Base-by-base conservation (phyloP, 2,329 filamentous ascomycete genomes). In the Sclerotinia trifoliorum region DNA sequence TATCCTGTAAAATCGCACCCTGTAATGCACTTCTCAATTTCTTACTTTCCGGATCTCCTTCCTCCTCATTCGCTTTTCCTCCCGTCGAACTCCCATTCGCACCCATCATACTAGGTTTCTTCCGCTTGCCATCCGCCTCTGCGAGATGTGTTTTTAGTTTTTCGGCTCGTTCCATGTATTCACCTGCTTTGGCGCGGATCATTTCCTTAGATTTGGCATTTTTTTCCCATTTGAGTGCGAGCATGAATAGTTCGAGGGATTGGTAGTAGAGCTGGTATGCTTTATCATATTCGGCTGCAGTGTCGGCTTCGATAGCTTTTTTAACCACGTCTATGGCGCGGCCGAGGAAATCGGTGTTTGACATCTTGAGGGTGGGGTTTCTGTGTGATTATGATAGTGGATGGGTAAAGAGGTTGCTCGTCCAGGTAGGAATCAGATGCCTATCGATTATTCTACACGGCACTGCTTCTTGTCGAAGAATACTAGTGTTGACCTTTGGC, bases 201-300 rank as follows among this genome's bases (percentile, higher is more conserved):
- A 97, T 96, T 78, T 96, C 93, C 84, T 98, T 98, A 72, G 93
- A 94, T 75, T 94, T 94, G 72, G 91, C 89, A 82, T 97, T 98
- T 86, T 98, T 99, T 83, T 99, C 95, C 94, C 94, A 99, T 84
- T 99, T 99, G 70, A 99, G 86, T 46, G 95, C 95, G 70, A 98
- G 91, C 91, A 99, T 97, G 84, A 98, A 99, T 69, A 98, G 88
- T 81, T 99, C 94, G 75, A 99, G 91, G 64, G 94, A 90, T 74
- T 93, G 90, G 83, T 97, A 97, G 86, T 99, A 99, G 71, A 91
- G 86, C 78, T 97, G 92, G 80, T 98, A 98, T 68, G 95, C 95
- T 80, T 96, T 94, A 77, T 97, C 93, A 81, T 99, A 99, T 79
- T 98, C 93, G 78, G 93, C 94, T 57, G 92, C 91, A 74, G 94